These are phyloP conservation scores for Erodium chrysanthum DNA, from an alignment of 441 rosid species.

Conservation along the genomic window DNA sequence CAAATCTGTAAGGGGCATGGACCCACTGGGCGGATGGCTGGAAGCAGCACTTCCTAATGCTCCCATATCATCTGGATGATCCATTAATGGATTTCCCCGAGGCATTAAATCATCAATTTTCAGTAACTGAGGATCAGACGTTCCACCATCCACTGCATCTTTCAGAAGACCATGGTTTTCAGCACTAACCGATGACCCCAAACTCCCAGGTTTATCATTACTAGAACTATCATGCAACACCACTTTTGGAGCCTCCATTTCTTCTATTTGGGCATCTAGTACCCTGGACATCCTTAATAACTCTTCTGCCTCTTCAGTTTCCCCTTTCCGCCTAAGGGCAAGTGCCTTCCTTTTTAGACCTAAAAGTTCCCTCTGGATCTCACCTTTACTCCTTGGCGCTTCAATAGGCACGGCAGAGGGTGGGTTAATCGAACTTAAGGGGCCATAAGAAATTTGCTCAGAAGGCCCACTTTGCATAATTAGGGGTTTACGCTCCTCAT, in stretches of 20 bases:
- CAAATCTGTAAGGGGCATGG: slow-evolving; percentile 32
- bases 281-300: slow-evolving; percentile 40
- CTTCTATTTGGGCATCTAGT: slow-evolving; percentile 49
- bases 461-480: slow-evolving; percentile 19
- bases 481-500: slow-evolving; percentile 23
- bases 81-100: slow-evolving; percentile 14
- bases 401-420: slow-evolving; percentile 22
- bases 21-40: slow-evolving; percentile 21
- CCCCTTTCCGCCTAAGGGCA: slow-evolving; percentile 52
- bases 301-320: slow-evolving; percentile 55
- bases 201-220: slow-evolving; percentile 17
- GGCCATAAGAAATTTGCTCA: slow-evolving; percentile 19
- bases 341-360: slow-evolving; percentile 63
- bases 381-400: slow-evolving; percentile 41
- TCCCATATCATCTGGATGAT: slow-evolving; percentile 17
- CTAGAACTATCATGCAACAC: slow-evolving; percentile 22
- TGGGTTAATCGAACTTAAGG: slow-evolving; percentile 21
- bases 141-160: slow-evolving; percentile 12
- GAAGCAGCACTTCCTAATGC: slow-evolving; percentile 16
- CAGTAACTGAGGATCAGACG: slow-evolving; percentile 6
- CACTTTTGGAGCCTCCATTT: slow-evolving; percentile 29
- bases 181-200: slow-evolving; percentile 14
- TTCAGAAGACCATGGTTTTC: slow-evolving; percentile 19
- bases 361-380: slow-evolving; percentile 53
- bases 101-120: slow-evolving; percentile 21